Percentiles rank a stretch among this genome's conserved stretches.
Evolutionary conservation across 176 grass and related monocot species (phyloP).

Genomic region (Leersia perrieri): DNA sequence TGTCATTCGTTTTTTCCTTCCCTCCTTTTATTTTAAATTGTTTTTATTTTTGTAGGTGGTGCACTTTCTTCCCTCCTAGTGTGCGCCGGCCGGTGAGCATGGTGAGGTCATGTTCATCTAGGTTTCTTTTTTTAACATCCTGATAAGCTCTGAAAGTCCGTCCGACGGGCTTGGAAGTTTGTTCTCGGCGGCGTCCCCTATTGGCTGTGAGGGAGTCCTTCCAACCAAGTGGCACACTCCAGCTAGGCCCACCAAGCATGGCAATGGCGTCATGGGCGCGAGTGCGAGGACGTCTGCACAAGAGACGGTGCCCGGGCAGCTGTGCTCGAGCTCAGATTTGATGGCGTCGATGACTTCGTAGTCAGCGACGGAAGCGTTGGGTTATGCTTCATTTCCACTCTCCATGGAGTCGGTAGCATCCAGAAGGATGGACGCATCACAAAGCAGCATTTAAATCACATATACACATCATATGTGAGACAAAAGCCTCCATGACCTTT

Average conservation of each 20-base stretch:
- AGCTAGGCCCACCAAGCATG: slow-evolving; percentile 55
- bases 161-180: too few relatives aligned
- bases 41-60: too few relatives aligned
- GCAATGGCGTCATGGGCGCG: slow-evolving; percentile 56
- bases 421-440: slow-evolving; percentile 58
- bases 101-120: too few relatives aligned
- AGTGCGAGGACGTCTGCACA: slow-evolving; percentile 58
- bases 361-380: slow-evolving; percentile 42
- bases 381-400: slow-evolving; percentile 39
- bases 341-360: slow-evolving; percentile 56
- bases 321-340: slow-evolving; percentile 46
- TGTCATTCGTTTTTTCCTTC: too few relatives aligned
- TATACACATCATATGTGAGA: neutral
- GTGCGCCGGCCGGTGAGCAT: too few relatives aligned
- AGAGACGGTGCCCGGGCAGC: slow-evolving; percentile 52
- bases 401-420: slow-evolving; percentile 24
- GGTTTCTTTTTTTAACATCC: slow-evolving; percentile 35
- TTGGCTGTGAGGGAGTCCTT: too few relatives aligned
- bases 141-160: slow-evolving; percentile 22
- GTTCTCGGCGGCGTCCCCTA: too few relatives aligned
- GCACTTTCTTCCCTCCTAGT: too few relatives aligned
- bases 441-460: slow-evolving; percentile 17
- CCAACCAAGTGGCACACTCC: slow-evolving; percentile 65
- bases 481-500: too few relatives aligned
- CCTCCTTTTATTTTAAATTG: too few relatives aligned